Conservation (phyloP, 2,329 filamentous ascomycete species). For the Trichoderma brevicompactum region DNA sequence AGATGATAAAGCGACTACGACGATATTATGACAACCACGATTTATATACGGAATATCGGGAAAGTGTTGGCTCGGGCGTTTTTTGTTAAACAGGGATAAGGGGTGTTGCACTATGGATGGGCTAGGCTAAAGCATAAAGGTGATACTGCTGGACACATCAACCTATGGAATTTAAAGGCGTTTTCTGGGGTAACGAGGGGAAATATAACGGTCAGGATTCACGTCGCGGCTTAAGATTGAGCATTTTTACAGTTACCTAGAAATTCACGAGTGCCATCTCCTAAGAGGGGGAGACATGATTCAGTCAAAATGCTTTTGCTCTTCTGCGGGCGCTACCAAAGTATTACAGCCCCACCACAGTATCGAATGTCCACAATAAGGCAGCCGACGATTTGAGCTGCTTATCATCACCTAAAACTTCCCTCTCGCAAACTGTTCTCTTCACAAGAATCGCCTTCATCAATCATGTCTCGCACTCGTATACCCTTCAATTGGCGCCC, state of each 20-base stretch:
- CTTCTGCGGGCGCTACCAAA: background rate
- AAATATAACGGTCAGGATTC: background rate
- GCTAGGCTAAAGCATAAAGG: background rate
- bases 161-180: background rate
- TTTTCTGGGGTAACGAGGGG: background rate
- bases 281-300: background rate
- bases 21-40: background rate
- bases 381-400: background rate
- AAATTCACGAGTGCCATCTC: background rate
- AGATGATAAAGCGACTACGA: background rate
- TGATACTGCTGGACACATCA: constrained; percentile 22
- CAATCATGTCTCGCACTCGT: constrained; percentile 37
- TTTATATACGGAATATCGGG: background rate
- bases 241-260: background rate
- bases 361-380: background rate
- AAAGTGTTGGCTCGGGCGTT: background rate
- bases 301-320: background rate
- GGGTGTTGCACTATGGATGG: background rate
- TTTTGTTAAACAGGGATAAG: background rate
- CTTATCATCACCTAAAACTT: background rate
- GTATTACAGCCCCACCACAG: background rate
- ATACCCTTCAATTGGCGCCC: constrained; percentile 34
- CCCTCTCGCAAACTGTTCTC: background rate
- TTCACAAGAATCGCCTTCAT: background rate
- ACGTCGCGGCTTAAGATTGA: background rate